Conservation (phyloP, 345 rosid species). For the Cardamine chenopodiifolia region DNA sequence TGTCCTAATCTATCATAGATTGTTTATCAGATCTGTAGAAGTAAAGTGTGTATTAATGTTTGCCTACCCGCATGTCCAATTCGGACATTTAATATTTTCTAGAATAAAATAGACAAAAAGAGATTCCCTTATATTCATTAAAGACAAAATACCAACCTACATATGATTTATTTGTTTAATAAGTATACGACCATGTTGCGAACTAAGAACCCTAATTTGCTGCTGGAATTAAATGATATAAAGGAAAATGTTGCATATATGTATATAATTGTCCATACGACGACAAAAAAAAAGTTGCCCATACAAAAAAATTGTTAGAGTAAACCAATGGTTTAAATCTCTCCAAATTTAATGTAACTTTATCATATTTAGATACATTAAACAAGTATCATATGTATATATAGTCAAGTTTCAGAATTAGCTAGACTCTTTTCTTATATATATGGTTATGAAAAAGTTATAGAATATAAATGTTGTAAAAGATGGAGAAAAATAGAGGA, state of each 20-base stretch:
- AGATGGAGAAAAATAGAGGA: conserved; percentile 11
- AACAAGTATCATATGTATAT: neutral
- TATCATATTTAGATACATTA: neutral
- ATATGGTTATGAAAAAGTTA: neutral
- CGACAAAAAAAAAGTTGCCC: too few relatives aligned
- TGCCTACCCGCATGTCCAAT: conserved; percentile 32
- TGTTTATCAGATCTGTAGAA: conserved; percentile 14
- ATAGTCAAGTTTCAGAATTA: neutral
- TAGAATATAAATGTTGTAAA: neutral
- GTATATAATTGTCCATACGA: neutral
- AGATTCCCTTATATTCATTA: conserved; percentile 25
- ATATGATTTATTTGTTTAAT: conserved; percentile 11
- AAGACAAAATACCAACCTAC: conserved; percentile 30
- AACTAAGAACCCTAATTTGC: neutral
- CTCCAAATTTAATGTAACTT: neutral
- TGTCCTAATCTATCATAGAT: conserved; percentile 14
- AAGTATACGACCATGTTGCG: conserved; percentile 15
- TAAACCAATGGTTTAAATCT: neutral
- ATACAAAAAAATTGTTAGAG: neutral
- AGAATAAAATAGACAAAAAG: conserved; percentile 30
- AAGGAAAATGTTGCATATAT: neutral
- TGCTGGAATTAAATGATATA: neutral
- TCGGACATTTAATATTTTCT: neutral
- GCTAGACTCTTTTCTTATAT: neutral
- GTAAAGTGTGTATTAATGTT: conserved; percentile 21